A percentile compares a stretch with the other conserved stretches of the same genome.
Conservation (phyloP, 1,284 basidiomycete genomes). For the Tylopilus sp. region DNA sequence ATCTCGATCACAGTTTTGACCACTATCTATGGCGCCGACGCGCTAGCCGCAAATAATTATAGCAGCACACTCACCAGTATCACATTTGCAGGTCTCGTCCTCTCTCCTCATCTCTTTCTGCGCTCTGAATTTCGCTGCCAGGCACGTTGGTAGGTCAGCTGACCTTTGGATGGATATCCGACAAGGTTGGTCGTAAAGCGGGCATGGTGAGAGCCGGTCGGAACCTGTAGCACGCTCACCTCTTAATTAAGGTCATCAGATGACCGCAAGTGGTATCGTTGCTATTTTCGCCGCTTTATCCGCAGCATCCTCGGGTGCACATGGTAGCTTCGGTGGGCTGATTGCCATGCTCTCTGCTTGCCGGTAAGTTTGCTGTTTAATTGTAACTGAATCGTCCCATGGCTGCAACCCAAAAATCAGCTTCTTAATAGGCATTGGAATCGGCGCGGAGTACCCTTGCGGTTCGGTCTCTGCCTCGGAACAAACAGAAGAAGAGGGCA, state of each 20-base stretch:
- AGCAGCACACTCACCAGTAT: conserved; percentile 61
- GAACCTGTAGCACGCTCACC: neutral
- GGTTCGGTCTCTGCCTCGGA: conserved; percentile 91
- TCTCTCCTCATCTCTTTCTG: neutral
- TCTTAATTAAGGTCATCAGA: conserved; percentile 38
- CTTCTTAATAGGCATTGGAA: conserved; percentile 76
- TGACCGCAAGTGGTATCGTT: conserved; percentile 74
- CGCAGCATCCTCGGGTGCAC: conserved; percentile 78
- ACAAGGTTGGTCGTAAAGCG: conserved; percentile 83
- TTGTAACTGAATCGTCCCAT: neutral
- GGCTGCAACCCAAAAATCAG: conserved; percentile 32
- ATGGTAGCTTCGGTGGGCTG: conserved; percentile 65
- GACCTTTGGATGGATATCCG: conserved; percentile 71
- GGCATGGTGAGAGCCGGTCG: conserved; percentile 60
- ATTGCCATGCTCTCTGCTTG: conserved; percentile 77
- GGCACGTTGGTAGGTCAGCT: conserved; percentile 78
- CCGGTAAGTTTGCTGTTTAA: conserved; percentile 44
- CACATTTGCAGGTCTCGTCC: conserved; percentile 60
- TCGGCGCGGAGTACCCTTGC: conserved; percentile 88
- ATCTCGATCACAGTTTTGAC: conserved; percentile 47
- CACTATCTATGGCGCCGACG: conserved; percentile 56
- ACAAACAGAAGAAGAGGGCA: conserved; percentile 77
- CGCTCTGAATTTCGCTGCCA: conserved; percentile 5
- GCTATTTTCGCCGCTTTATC: conserved; percentile 76
- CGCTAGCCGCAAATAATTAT: conserved; percentile 49